A percentile compares a stretch with the other conserved stretches of the same genome.
These are phyloP conservation scores for Pilasporangium apinafurcum DNA, from an alignment of 352 stramenopile genomes.

Conservation along the genomic window DNA sequence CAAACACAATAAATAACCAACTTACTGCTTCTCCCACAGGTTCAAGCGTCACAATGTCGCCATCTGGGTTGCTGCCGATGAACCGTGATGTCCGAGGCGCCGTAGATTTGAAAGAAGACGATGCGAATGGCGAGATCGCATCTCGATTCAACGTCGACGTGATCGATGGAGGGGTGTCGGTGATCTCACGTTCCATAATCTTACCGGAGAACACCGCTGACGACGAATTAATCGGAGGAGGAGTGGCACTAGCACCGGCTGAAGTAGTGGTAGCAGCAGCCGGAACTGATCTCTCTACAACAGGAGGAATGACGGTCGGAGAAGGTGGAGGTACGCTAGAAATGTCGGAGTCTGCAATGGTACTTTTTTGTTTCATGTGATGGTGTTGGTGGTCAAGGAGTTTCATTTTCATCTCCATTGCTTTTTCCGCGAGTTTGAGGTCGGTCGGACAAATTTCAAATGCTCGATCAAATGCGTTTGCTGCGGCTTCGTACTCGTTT, in stretches of 20 bases:
- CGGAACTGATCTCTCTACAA: background rate
- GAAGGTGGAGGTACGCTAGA: background rate
- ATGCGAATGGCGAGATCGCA: conserved; percentile 3
- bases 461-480: conserved; percentile 58
- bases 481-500: conserved; percentile 55
- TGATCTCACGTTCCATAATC: conserved; percentile 60
- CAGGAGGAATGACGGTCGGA: conserved; percentile 4
- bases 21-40: conserved; percentile 72
- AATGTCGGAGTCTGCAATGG: background rate
- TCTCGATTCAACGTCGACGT: background rate
- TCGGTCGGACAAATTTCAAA: conserved; percentile 67
- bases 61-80: conserved; percentile 58
- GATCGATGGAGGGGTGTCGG: conserved; percentile 10
- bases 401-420: conserved; percentile 51
- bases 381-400: background rate
- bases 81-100: conserved; percentile 41
- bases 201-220: conserved; percentile 60
- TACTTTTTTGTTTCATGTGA: conserved; percentile 6
- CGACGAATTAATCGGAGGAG: conserved; percentile 18
- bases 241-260: conserved; percentile 5
- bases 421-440: conserved; percentile 53
- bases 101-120: conserved; percentile 6
- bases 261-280: background rate
- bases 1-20: conserved; percentile 1
- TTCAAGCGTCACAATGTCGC: conserved; percentile 61